Base-by-base conservation (phyloP, 2,329 filamentous ascomycete species). In the Exophiala bonariae region DNA sequence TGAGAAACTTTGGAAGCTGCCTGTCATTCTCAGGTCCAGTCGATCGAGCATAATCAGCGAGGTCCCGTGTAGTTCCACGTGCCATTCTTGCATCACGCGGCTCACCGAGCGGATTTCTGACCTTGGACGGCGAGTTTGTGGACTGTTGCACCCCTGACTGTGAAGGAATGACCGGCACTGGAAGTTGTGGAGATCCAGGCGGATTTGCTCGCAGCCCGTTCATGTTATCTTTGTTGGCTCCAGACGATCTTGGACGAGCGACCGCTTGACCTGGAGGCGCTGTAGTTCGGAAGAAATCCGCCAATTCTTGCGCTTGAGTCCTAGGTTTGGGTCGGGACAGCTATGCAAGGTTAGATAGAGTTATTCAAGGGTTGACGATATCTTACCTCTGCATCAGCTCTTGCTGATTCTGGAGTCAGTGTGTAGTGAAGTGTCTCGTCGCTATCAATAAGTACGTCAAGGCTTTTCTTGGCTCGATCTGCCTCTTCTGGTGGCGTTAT, bases 41-140 rank as follows among this genome's bases (percentile, higher is more conserved):
- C 1, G 86, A 87, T 50, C 89, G 85, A 60, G 95, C 89, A 64
- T 96, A 96, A 49, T 95, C 86, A 17, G 89, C 87, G 69, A 96
- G 89, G 60, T 96, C 91, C 36, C 83, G 77, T 7, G 86, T 81
- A 52, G 91, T 86, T 4, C 77, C 75, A 33, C 51, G 40, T 8
- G 82, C 77, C 7, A 87, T 74, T 52, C 86, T 80, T 2, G 89
- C 83, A 56, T 96, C 90, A 54, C 90, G 80, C 18, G 89, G 82
- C 58, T 72, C 67, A 19, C 62, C 62, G 16, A 57, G 51, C 56
- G 30, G 59, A 47, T 56, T 59, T 64, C 20, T 62, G 54, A 31
- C 61, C 51, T 22, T 58, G 23, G 54, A 48, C 34, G 57, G 40
- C 17, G 52, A 47, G 35, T 31, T 39, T 13, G 41, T 17, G 17